A percentile compares a stretch with the other conserved stretches of the same genome.
Evolutionary conservation across 441 rosid genomes (phyloP).

Genomic region (Adansonia rubrostipa): DNA sequence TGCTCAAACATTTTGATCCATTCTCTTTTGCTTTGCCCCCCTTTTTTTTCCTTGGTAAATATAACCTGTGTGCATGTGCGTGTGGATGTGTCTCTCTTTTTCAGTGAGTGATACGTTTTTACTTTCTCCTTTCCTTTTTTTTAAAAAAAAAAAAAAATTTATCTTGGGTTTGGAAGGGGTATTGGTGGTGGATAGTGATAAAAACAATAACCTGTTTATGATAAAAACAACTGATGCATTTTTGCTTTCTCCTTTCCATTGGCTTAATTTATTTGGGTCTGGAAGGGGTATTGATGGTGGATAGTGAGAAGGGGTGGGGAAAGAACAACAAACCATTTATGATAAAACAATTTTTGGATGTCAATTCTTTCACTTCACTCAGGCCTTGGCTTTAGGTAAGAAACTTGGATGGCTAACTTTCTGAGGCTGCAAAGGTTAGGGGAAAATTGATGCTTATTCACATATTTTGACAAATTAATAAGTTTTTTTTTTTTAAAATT

Average conservation of each 20-base stretch:
- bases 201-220: background rate
- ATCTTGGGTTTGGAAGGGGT: background rate
- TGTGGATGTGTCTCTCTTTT: background rate
- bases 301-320: background rate
- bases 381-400: background rate
- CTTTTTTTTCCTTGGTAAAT: background rate
- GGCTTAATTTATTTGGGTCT: background rate
- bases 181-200: background rate
- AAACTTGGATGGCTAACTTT: background rate
- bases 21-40: background rate
- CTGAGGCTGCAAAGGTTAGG: background rate
- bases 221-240: background rate
- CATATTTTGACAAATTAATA: background rate
- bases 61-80: background rate
- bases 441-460: background rate
- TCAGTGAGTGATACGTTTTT: background rate
- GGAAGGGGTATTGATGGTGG: background rate
- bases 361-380: background rate
- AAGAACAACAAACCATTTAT: background rate
- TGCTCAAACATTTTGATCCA: background rate
- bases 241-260: background rate
- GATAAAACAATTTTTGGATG: background rate
- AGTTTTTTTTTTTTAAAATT: background rate
- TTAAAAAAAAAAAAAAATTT: background rate
- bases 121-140: background rate